phyloP scores from a whole-genome alignment of 1,139 yeast species.

The Citeromyces hawaiiensis region DNA sequence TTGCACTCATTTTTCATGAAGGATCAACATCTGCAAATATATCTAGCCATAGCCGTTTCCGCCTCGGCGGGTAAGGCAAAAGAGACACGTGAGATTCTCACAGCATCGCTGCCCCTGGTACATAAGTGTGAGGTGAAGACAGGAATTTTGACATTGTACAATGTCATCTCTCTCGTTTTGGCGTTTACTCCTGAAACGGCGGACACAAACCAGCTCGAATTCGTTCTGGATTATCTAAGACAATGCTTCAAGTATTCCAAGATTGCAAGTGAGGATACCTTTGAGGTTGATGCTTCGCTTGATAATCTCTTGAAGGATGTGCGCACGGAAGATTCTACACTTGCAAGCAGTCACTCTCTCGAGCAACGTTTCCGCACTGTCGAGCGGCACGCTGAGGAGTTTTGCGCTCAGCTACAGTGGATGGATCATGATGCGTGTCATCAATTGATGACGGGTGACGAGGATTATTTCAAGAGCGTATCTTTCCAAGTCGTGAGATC shows the following conservation, averaged over 20 bases:
- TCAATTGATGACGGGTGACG: not conserved
- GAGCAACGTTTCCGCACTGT: not conserved
- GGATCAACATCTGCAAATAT: not conserved
- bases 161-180: conserved; percentile 1
- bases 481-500: not conserved
- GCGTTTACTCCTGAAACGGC: conserved; percentile 3
- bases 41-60: not conserved
- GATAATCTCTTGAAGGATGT: not conserved
- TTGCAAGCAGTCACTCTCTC: not conserved
- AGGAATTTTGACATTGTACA: conserved; percentile 1
- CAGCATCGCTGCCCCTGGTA: not conserved
- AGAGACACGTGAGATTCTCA: not conserved
- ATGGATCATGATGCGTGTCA: not conserved
- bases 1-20: not conserved
- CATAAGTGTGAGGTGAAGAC: not conserved
- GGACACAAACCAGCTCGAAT: not conserved
- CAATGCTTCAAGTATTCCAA: not conserved
- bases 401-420: not conserved
- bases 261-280: not conserved
- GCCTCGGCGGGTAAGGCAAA: conserved; percentile 3
- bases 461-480: not conserved
- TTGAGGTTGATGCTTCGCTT: not conserved
- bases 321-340: not conserved
- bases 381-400: not conserved
- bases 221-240: not conserved